Percentiles rank a stretch among this genome's conserved stretches.
phyloP scores from a whole-genome alignment of 2,329 filamentous ascomycete genomes.

The Colletotrichum sansevieriae region DNA sequence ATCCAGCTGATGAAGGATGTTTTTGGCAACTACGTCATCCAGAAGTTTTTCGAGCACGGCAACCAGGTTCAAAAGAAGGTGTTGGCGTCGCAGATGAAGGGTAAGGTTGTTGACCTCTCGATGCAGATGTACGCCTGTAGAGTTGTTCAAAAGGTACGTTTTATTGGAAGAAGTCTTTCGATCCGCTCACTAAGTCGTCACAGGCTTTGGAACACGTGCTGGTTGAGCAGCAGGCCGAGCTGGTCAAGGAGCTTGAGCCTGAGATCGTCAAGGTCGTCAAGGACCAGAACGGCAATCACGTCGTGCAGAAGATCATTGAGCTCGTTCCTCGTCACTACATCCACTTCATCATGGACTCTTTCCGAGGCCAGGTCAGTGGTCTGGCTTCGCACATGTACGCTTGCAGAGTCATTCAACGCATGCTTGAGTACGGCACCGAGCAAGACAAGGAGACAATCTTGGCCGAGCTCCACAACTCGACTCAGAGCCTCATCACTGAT shows the following conservation, averaged over 20 bases:
- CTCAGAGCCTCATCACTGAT: conserved; percentile 81
- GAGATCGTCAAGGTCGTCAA: conserved; percentile 83
- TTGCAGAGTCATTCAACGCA: conserved; percentile 92
- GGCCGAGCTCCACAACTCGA: conserved; percentile 81
- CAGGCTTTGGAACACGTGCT: conserved; percentile 91
- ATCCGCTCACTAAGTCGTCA: conserved; percentile 13
- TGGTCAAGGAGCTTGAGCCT: conserved; percentile 85
- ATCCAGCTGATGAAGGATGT: conserved; percentile 95
- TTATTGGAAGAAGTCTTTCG: background rate
- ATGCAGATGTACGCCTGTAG: conserved; percentile 93
- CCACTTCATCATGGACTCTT: conserved; percentile 85
- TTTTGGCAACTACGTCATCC: conserved; percentile 98
- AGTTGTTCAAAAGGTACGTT: conserved; percentile 88
- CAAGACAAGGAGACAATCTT: conserved; percentile 80
- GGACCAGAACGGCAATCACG: conserved; percentile 95
- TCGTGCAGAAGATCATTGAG: conserved; percentile 94
- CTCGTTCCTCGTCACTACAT: conserved; percentile 82
- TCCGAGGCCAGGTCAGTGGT: conserved; percentile 79
- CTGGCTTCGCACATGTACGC: conserved; percentile 87
- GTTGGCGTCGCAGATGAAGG: conserved; percentile 88
- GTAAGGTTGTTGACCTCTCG: conserved; percentile 83
- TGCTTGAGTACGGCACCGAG: conserved; percentile 85
- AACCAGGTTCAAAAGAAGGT: conserved; percentile 93
- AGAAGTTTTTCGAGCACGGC: conserved; percentile 97
- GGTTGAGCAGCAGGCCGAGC: conserved; percentile 87